A percentile compares a stretch with the other conserved stretches of the same genome.
Conservation (phyloP, 352 stramenopile genomes). For the Globisporangium canariense region DNA sequence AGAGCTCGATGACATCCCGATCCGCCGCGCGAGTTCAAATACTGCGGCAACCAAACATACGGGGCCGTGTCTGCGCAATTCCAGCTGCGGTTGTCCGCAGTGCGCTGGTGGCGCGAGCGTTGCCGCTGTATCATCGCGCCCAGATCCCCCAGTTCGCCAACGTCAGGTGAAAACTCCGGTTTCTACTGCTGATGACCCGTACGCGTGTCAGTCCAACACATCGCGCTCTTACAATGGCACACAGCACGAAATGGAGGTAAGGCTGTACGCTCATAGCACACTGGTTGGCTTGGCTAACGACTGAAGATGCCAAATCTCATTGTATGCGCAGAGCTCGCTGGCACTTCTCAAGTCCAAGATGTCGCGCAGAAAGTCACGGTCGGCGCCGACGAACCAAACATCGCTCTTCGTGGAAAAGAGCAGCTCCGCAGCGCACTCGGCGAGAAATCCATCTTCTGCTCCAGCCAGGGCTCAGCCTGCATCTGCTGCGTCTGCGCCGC, state of each 20-base stretch:
- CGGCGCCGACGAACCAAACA: slow-evolving; percentile 61
- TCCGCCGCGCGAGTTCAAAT: slow-evolving; percentile 23
- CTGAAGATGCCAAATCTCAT: background rate
- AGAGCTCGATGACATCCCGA: slow-evolving; percentile 63
- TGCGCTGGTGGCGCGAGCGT: slow-evolving; percentile 32
- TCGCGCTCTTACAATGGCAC: slow-evolving; percentile 20
- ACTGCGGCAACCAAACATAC: slow-evolving; percentile 17
- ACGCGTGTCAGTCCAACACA: slow-evolving; percentile 27
- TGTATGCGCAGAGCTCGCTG: slow-evolving; percentile 57
- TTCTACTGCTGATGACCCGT: slow-evolving; percentile 21
- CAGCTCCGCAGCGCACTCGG: slow-evolving; percentile 22
- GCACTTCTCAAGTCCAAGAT: slow-evolving; percentile 82
- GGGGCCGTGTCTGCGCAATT: slow-evolving; percentile 64
- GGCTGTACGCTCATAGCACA: too few species aligned
- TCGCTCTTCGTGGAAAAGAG: slow-evolving; percentile 67
- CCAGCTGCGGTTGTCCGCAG: slow-evolving; percentile 65
- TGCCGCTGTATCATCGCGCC: slow-evolving; percentile 8
- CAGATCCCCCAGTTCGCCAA: slow-evolving; percentile 30
- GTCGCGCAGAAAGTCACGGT: slow-evolving; percentile 67
- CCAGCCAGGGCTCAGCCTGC: slow-evolving; percentile 19
- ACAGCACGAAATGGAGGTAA: slow-evolving; percentile 54
- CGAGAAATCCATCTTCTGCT: slow-evolving; percentile 8
- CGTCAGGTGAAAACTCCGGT: slow-evolving; percentile 26
- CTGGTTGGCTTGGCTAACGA: background rate
- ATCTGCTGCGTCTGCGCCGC: slow-evolving; percentile 7